Conservation (phyloP, 1,284 basidiomycete species). For the Naganishia albida region DNA sequence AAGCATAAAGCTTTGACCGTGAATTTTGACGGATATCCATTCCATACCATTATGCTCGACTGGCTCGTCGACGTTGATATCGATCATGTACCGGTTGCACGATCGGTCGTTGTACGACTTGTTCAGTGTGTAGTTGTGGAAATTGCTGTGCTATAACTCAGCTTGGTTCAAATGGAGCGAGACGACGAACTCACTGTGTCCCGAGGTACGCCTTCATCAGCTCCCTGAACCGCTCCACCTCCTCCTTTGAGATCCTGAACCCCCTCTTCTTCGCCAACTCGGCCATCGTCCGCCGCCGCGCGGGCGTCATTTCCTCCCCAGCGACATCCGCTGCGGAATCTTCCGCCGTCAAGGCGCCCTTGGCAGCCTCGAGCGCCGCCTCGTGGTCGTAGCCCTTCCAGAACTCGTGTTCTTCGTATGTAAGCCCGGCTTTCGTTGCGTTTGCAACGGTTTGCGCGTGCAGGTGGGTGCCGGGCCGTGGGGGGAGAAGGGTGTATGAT, state of each 20-base stretch:
- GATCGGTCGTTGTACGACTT: slow-evolving; percentile 80
- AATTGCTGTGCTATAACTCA: slow-evolving; percentile 69
- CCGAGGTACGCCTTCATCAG: slow-evolving; percentile 70
- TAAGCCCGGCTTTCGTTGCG: neutral
- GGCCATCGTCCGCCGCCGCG: slow-evolving; percentile 46
- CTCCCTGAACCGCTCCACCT: slow-evolving; percentile 62
- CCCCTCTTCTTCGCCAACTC: slow-evolving; percentile 52
- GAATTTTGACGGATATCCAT: slow-evolving; percentile 91
- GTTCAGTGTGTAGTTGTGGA: slow-evolving; percentile 95
- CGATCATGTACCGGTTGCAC: slow-evolving; percentile 80
- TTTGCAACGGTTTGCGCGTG: slow-evolving; percentile 56
- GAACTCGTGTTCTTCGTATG: slow-evolving; percentile 54
- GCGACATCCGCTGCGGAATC: neutral
- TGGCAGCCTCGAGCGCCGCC: slow-evolving; percentile 1
- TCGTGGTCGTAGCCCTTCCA: slow-evolving; percentile 52
- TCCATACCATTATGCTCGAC: slow-evolving; percentile 85
- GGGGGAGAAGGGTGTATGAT: slow-evolving; percentile 88
- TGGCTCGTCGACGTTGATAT: slow-evolving; percentile 65
- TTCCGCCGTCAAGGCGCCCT: neutral
- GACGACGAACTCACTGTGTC: slow-evolving; percentile 49
- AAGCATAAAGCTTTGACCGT: slow-evolving; percentile 98
- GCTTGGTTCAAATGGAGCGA: neutral
- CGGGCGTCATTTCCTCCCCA: slow-evolving; percentile 27
- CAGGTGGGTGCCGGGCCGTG: slow-evolving; percentile 72
- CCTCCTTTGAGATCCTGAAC: slow-evolving; percentile 66